Base-by-base conservation (phyloP, 2,329 filamentous ascomycete species). In the Lanzia echinophila region DNA sequence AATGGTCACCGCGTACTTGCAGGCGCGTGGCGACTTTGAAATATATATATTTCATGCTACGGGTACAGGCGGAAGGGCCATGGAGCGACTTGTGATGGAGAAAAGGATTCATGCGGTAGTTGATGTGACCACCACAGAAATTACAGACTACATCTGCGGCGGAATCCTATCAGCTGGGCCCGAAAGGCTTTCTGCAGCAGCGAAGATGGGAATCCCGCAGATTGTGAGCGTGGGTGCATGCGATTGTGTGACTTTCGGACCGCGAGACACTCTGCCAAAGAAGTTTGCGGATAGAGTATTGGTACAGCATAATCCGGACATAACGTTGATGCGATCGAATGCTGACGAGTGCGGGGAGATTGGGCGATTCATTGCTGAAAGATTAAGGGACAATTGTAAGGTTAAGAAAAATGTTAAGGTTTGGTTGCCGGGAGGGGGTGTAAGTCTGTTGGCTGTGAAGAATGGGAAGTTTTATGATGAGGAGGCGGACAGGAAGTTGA, bases 121-220 rank as follows among this genome's bases (percentile, higher is more conserved):
- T 3, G 86, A 89, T 62, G 68, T 88, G n/a, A 88, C 86, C 0
- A 88, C 84, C 0, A 86, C 83, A 0, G 86, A 89, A 62, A 75
- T 87, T 17, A 79, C 79, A 42, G 85, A 88, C 62, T 70, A 81
- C 45, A 58, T 87, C 1, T 77, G 79, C 15, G 85, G 82, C 0
- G 84, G 85, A 0, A 74, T 81, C 3, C 77, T 88, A 70, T 77
- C 75, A 31, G 83, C 84, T 0, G 83, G 81, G 0, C 69, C 74
- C 1, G 62, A 70, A 6, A 72, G 86, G 20, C 71, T 89, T 1
- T 74, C 77, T 20, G 80, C 81, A 0, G 82, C 81, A 0, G 73
- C 78, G 0, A 69, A 73, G 55, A 73, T 71, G 1, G 80, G 81
- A 0, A 77, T 87, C 39, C 85, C 86, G 0, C 71, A 75, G 28